Evolutionary conservation across 2,329 filamentous ascomycete genomes (phyloP).

Genomic region (Helminthosporium solani): DNA sequence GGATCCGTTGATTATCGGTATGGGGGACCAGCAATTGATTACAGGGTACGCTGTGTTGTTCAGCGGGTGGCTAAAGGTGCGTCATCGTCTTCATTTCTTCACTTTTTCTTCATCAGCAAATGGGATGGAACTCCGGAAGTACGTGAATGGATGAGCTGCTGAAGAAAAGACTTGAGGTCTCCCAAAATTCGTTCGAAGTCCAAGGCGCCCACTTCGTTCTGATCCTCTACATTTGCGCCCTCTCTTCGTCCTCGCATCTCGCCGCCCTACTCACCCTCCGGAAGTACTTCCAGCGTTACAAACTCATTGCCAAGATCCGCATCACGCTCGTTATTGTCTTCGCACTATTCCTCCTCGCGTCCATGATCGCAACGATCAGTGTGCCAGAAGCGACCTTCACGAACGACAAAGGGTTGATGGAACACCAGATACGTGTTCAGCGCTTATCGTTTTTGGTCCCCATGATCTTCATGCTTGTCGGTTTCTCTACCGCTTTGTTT

Average conservation of each 20-base stretch:
- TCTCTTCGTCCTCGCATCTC: constrained; percentile 34
- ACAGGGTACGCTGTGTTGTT: constrained; percentile 35
- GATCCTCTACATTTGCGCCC: constrained; percentile 33
- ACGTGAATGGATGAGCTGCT: no score
- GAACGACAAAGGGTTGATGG: constrained; percentile 1
- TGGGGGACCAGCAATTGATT: constrained; percentile 35
- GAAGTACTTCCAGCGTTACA: constrained; percentile 33
- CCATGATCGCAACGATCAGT: constrained; percentile 29
- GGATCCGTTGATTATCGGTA: constrained; percentile 33
- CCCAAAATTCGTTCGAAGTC: constrained; percentile 26
- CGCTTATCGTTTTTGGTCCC: constrained; percentile 26
- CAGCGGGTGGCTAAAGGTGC: constrained; percentile 34
- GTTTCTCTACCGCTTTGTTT: constrained; percentile 30
- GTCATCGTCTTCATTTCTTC: not conserved
- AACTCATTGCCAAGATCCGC: constrained; percentile 29
- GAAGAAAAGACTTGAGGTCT: no score
- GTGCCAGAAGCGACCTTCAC: constrained; percentile 14
- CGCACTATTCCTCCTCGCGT: constrained; percentile 26
- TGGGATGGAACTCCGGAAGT: no score
- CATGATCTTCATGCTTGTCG: constrained; percentile 28
- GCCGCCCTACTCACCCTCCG: constrained; percentile 35
- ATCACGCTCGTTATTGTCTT: constrained; percentile 30
- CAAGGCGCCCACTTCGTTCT: constrained; percentile 34
- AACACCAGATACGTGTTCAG: constrained; percentile 18
- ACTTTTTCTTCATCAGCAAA: not conserved